phyloP scores from a whole-genome alignment of 208 protist genomes.

The Strigomonas culicis region DNA sequence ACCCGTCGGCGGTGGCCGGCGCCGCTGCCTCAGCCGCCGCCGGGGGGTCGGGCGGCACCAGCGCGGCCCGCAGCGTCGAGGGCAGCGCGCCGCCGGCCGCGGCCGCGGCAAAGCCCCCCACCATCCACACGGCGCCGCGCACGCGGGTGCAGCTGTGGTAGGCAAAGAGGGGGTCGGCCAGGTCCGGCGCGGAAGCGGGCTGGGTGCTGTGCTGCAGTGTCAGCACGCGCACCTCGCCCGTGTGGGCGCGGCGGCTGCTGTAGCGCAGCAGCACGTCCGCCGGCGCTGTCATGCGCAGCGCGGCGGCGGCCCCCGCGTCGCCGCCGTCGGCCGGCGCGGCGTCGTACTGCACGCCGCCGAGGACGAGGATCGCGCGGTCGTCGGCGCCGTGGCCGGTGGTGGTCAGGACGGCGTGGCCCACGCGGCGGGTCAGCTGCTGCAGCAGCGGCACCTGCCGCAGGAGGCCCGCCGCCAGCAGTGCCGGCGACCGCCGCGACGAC shows the following conservation, averaged over 20 bases:
- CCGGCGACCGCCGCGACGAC: background rate
- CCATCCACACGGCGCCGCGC: background rate
- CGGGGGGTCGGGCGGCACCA: background rate
- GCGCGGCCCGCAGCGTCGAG: background rate
- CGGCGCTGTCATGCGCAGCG: background rate
- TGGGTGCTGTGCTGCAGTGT: background rate
- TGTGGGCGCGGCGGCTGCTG: background rate
- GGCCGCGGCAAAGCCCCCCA: background rate
- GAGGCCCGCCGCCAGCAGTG: background rate
- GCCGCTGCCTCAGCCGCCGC: background rate
- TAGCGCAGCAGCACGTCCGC: background rate
- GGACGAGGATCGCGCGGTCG: background rate
- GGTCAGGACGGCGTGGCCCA: background rate
- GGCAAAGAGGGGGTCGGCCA: background rate
- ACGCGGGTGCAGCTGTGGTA: background rate
- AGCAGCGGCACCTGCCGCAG: background rate
- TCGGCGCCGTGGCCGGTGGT: background rate
- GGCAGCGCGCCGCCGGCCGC: background rate
- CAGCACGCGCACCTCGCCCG: background rate
- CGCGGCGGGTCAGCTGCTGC: background rate
- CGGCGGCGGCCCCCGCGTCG: background rate
- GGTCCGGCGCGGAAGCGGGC: no score
- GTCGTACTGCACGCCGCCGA: background rate
- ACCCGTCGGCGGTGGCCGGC: background rate
- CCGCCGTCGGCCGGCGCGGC: background rate